Conservation (phyloP, 2,329 filamentous ascomycete species). For the Chrysosporium keratinophilum region DNA sequence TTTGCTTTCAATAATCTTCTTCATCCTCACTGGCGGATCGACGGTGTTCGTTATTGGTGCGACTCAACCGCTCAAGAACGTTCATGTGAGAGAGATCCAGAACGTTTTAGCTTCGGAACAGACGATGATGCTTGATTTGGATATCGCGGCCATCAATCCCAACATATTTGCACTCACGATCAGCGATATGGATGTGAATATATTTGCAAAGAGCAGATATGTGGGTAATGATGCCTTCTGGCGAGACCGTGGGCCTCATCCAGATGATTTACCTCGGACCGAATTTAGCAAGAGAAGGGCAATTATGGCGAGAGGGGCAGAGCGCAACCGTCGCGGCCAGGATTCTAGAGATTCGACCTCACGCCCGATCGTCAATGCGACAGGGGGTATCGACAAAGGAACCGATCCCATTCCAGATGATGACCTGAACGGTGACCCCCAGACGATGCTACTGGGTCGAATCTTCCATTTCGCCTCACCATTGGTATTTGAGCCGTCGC, state of each 20-base stretch:
- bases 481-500: conserved; percentile 78
- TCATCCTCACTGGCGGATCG: conserved; percentile 72
- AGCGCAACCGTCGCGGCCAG: neutral
- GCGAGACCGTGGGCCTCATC: conserved; percentile 26
- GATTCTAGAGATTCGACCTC: neutral
- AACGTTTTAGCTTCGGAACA: conserved; percentile 90
- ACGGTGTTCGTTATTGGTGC: conserved; percentile 85
- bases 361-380: conserved; percentile 7
- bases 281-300: conserved; percentile 28
- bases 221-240: conserved; percentile 51
- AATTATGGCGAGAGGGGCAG: conserved; percentile 20
- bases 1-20: conserved; percentile 68
- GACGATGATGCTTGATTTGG: conserved; percentile 86
- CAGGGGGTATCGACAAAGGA: conserved; percentile 42
- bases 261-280: conserved; percentile 17
- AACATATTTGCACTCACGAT: conserved; percentile 85
- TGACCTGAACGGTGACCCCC: conserved; percentile 48
- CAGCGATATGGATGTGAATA: conserved; percentile 74
- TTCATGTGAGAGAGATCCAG: conserved; percentile 68
- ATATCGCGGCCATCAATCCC: conserved; percentile 79
- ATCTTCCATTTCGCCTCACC: conserved; percentile 81
- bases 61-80: conserved; percentile 71
- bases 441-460: conserved; percentile 85
- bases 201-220: conserved; percentile 90
- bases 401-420: conserved; percentile 52